Evolutionary conservation across 2,329 filamentous ascomycete species (phyloP), one percentile per base, ranked within the genome.

Genomic region (Colletotrichum sp.): DNA sequence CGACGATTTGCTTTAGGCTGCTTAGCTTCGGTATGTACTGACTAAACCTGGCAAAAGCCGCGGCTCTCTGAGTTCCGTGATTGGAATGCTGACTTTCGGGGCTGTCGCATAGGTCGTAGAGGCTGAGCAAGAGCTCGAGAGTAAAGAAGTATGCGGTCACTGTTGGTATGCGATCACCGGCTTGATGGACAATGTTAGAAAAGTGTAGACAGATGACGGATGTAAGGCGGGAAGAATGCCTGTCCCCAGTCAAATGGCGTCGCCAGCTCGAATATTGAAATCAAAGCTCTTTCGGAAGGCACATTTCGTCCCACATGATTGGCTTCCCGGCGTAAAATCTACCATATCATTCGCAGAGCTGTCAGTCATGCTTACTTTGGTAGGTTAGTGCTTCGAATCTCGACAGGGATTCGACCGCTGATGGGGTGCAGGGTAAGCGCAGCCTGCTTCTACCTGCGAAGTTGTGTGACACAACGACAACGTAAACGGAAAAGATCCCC

Each of bases 311-410:
- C 36, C 36, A 39, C 36, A 18, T 39, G 3, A 39, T 39, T 39
- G 36, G 36, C 36, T 18, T 39, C 7, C 36, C 36, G 9, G 36
- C 36, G 36, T 8, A 9, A 39, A 39, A 18, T 18, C 4, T 5
- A 39, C 16, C 36, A 39, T 18, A 3, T 39, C 36, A 44, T 44
- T 44, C 3, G 39, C 39, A 12, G 44, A 12, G 44, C 10, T 21
- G n/a, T 49, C 18, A 44, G 6, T 12, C 44, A 49, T 49, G 44
- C 18, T n/a, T 9, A 44, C 39, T 49, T n/a, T n/a, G 39, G 39
- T n/a, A 3, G 44, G 2, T 21, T 49, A 6, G 0, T 10, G 44
- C 44, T 7, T n/a, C 10, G 0, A 1, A 13, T 21, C 18, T 21
- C 10, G 18, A 21, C n/a, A 7, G 44, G 6, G 18, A 49, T 13